Evolutionary conservation across 768 basidiomycete genomes (phyloP).

Genomic region (Rubroboletus satanas): DNA sequence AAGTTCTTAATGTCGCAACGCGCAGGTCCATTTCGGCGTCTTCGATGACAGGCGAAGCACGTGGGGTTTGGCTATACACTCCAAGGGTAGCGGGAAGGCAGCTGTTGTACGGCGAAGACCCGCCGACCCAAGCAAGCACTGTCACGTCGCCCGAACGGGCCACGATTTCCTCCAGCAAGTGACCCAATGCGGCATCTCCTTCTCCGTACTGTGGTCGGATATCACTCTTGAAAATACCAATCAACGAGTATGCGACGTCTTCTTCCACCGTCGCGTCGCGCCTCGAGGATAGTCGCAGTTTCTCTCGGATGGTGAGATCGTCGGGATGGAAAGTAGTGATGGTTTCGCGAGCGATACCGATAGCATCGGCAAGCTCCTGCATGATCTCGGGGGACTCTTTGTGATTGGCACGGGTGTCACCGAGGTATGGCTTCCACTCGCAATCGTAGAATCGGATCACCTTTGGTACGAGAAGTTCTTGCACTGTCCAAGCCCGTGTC

Average conservation of each 20-base stretch:
- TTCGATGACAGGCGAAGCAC: not conserved
- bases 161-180: slow-evolving; percentile 7
- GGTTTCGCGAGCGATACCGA: not conserved
- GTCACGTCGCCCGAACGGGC: not conserved
- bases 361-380: not conserved
- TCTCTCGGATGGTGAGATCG: slow-evolving; percentile 2
- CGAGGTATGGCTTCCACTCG: slow-evolving; percentile 10
- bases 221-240: not conserved
- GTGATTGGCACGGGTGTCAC: not conserved
- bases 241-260: slow-evolving; percentile 5
- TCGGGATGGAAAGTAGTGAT: slow-evolving; percentile 3
- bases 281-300: slow-evolving; percentile 6
- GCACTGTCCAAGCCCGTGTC: slow-evolving; percentile 16
- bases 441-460: slow-evolving; percentile 10
- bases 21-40: not conserved
- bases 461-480: slow-evolving; percentile 12
- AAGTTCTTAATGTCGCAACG: not conserved
- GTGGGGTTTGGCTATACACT: not conserved
- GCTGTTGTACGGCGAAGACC: slow-evolving; percentile 3
- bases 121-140: slow-evolving; percentile 5
- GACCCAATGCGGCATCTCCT: slow-evolving; percentile 1
- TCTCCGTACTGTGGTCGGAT: slow-evolving; percentile 6
- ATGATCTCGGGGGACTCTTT: not conserved
- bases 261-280: not conserved
- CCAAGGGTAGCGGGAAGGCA: slow-evolving; percentile 5